Base-by-base conservation (phyloP, 371 early-diverging fungal genomes). In the Mucor racemosus region DNA sequence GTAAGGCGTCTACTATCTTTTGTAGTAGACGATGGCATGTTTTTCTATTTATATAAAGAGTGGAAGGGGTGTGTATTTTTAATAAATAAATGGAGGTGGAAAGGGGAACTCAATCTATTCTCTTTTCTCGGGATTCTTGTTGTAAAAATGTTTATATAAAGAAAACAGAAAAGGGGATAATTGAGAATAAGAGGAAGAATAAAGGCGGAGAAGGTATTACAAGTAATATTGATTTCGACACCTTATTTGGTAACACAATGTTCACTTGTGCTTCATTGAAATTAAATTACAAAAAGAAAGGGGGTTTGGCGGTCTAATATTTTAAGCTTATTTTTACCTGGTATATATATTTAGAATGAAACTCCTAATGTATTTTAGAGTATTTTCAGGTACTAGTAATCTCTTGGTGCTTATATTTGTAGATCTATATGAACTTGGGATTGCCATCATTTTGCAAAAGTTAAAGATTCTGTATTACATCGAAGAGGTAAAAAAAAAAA, bases 1-100 rank as follows among this genome's bases (percentile, higher is more conserved):
- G 74, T 69, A 11, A 74, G 53, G 26, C 74, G 66, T 42, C 73
- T 50, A 19, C 48, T 39, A 42, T 73, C 68, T 50, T 69, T 73
- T 26, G 48, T 40, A 7, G 53, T 26, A 31, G 68, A 58, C 4
- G 53, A 10, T 6, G 63, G 54, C 63, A 62, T 62, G 13, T 35
- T 5, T 31, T 13, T 38, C 38, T 38, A 38, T 38, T 38, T 1
- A 11, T 38, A 38, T 26, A 57, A 57, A 36, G 57, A 57, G 34
- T 57, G 57, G 57, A 57, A 57, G 26, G 57, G 57, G 36, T 15
- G 5, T 58, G 50, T 50, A 21, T 50, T 8, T 38, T 9, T 38
- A 38, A 5, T 7, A 19, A 9, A 10, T 8, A 13, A 53, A 11
- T 1, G 53, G 31, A 14, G 4, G 19, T 4, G 17, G 53, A 26